A percentile compares a stretch with the other conserved stretches of the same genome.
Conservation (phyloP, 2,329 filamentous ascomycete genomes). For the Fusarium continuum region DNA sequence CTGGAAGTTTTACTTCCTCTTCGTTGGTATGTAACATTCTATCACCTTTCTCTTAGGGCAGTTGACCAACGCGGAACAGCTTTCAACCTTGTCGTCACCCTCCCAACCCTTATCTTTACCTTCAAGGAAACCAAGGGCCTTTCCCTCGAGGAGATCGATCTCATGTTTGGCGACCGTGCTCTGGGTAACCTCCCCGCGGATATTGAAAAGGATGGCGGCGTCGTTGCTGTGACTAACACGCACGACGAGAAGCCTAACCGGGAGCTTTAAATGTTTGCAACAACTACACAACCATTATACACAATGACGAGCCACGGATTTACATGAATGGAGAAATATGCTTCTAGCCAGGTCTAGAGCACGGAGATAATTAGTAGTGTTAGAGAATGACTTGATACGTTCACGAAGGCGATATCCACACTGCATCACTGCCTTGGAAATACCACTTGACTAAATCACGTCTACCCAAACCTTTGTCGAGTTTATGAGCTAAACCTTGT, state of each 20-base stretch:
- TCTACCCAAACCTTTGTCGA: background rate
- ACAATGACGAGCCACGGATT: background rate
- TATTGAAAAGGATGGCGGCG: slow-evolving; percentile 36
- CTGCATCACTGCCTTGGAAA: background rate
- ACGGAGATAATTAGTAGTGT: background rate
- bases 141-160: slow-evolving; percentile 64
- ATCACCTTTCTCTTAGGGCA: slow-evolving; percentile 40
- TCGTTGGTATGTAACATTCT: slow-evolving; percentile 40
- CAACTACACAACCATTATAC: background rate
- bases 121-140: slow-evolving; percentile 63
- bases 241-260: slow-evolving; percentile 20
- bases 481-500: background rate
- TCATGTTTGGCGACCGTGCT: slow-evolving; percentile 57
- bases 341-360: background rate
- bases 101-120: slow-evolving; percentile 56
- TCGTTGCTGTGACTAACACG: slow-evolving; percentile 17
- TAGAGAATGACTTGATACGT: background rate
- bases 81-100: slow-evolving; percentile 47
- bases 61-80: slow-evolving; percentile 48
- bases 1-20: slow-evolving; percentile 52
- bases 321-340: background rate
- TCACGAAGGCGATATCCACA: background rate
- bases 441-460: background rate
- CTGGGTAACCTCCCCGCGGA: slow-evolving; percentile 39
- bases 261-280: background rate